A percentile compares a stretch with the other conserved stretches of the same genome.
These are phyloP conservation scores for Fusarium pseudonygamai DNA, from an alignment of 2,329 filamentous ascomycete genomes.

Conservation along the genomic window DNA sequence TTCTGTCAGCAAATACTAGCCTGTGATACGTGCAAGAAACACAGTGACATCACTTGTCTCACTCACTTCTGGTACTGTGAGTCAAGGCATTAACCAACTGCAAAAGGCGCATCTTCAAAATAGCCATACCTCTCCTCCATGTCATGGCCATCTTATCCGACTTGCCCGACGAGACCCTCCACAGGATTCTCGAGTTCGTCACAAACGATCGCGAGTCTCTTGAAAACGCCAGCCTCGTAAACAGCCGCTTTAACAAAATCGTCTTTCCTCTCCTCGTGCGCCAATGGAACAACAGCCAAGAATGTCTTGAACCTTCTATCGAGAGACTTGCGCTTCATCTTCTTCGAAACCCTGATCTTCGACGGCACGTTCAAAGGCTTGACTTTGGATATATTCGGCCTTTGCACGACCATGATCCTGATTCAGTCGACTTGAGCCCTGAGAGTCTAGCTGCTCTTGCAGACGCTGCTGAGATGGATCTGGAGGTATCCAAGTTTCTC, in stretches of 20 bases:
- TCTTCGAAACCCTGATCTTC: background rate
- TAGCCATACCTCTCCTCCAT: accelerated
- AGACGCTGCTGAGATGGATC: background rate
- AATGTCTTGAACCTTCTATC: background rate
- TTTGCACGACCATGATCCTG: background rate
- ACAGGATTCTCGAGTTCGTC: background rate
- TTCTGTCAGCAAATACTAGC: background rate
- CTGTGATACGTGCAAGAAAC: background rate
- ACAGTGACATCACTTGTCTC: background rate
- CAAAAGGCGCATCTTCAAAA: too few species aligned
- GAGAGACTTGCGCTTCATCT: background rate
- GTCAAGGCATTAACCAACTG: background rate
- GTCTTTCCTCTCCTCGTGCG: background rate
- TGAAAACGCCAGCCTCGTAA: background rate
- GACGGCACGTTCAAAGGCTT: background rate
- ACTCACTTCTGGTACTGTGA: too few species aligned
- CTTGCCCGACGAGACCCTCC: background rate
- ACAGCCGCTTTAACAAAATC: background rate
- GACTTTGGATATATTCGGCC: background rate
- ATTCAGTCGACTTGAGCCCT: background rate
- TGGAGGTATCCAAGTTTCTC: accelerated
- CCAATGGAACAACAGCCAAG: background rate
- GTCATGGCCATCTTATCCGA: background rate
- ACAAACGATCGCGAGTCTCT: accelerated
- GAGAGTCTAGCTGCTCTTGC: background rate